These are phyloP conservation scores for Aurinia saxatilis DNA, from an alignment of 345 rosid genomes.

Conservation along the genomic window DNA sequence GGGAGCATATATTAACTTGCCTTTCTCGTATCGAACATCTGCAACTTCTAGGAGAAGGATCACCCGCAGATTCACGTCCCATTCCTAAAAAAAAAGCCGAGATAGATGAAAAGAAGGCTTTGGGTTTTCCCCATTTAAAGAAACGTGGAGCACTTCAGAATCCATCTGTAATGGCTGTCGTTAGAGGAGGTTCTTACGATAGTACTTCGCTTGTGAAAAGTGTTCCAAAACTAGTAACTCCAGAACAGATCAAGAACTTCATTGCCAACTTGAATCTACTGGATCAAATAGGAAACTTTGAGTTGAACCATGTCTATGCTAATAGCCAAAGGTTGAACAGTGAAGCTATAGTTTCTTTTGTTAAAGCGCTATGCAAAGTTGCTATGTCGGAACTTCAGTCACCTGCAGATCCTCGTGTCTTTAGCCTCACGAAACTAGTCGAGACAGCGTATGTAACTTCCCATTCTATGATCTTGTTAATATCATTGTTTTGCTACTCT, in stretches of 20 bases:
- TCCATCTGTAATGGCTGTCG: conserved; percentile 94
- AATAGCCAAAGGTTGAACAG: conserved; percentile 91
- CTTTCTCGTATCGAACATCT: conserved; percentile 96
- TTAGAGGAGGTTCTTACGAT: conserved; percentile 96
- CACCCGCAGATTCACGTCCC: conserved; percentile 65
- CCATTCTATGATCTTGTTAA: not conserved
- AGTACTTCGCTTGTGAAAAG: conserved; percentile 62
- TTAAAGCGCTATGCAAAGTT: conserved; percentile 90
- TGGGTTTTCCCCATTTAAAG: conserved; percentile 60
- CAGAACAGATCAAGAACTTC: conserved; percentile 72
- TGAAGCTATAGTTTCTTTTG: conserved; percentile 92
- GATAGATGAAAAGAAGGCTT: conserved; percentile 60
- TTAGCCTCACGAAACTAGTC: conserved; percentile 91
- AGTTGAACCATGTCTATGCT: conserved; percentile 94
- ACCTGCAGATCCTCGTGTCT: conserved; percentile 97
- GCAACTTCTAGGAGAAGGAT: conserved; percentile 90
- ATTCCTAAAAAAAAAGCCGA: conserved; percentile 48
- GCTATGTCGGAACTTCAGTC: conserved; percentile 92
- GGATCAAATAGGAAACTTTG: conserved; percentile 90
- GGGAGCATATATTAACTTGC: conserved; percentile 94
- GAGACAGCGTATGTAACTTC: conserved; percentile 90
- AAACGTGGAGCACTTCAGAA: conserved; percentile 83
- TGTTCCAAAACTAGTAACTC: conserved; percentile 60
- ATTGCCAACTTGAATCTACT: conserved; percentile 86
- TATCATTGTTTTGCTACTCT: not conserved